These are phyloP conservation scores for Kwoniella dejecticola DNA, from an alignment of 768 basidiomycete genomes.

Conservation along the genomic window DNA sequence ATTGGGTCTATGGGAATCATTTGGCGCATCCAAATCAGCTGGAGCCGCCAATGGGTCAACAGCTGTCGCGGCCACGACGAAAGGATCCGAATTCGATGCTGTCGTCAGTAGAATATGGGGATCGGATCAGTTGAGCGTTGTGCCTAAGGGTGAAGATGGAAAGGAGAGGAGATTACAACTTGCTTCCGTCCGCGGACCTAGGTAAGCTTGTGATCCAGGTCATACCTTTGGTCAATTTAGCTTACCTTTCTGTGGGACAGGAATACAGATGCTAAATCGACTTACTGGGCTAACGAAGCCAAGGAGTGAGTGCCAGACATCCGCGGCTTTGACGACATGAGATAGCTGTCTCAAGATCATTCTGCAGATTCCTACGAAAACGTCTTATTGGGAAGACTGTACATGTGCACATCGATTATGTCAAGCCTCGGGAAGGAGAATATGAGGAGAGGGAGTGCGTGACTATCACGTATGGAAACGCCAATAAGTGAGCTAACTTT, in stretches of 20 bases:
- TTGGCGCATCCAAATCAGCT: conserved; percentile 45
- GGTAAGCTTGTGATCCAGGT: conserved; percentile 58
- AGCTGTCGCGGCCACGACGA: conserved; percentile 31
- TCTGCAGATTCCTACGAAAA: conserved; percentile 71
- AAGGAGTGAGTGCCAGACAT: conserved; percentile 61
- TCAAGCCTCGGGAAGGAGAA: conserved; percentile 88
- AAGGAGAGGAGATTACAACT: conserved; percentile 83
- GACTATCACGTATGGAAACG: conserved; percentile 79
- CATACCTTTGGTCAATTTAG: not conserved
- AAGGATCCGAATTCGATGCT: conserved; percentile 67
- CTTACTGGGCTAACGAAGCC: conserved; percentile 86
- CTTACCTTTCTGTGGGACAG: conserved; percentile 57
- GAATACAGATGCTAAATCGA: conserved; percentile 79
- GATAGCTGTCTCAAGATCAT: conserved; percentile 3
- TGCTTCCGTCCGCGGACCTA: conserved; percentile 83
- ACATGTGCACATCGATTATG: conserved; percentile 70
- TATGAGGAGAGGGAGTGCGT: conserved; percentile 91
- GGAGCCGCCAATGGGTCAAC: conserved; percentile 30
- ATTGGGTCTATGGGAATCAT: conserved; percentile 54
- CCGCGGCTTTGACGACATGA: not conserved
- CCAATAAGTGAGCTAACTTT: conserved; percentile 65
- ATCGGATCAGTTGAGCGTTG: conserved; percentile 82
- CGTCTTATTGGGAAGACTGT: conserved; percentile 72
- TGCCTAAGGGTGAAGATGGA: conserved; percentile 65
- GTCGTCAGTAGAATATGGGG: conserved; percentile 86